Base-by-base conservation (phyloP, 2,329 filamentous ascomycete genomes). In the Microcyclospora pomicola region DNA sequence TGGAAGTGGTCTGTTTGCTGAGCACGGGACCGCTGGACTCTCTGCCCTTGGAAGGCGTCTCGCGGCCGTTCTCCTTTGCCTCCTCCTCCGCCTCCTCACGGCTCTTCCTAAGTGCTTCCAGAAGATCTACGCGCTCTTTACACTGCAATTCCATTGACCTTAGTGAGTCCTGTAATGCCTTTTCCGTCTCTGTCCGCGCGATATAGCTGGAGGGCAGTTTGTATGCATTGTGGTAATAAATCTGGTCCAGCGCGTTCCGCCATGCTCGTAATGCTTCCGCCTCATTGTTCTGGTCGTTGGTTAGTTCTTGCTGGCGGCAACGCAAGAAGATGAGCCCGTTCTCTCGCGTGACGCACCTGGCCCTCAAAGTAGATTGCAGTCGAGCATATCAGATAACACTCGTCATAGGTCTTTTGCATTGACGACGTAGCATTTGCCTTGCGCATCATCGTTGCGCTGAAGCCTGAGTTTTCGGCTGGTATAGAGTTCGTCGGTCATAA, bases 351-450 rank as follows among this genome's bases (percentile, higher is more conserved):
- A 52, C 61, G 47, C 64, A 92, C 86, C 75, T 92, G 81, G 58
- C 80, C 77, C 65, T 98, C 91, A 60, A 94, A 95, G 64, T 94
- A 95, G 37, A 94, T 83, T 30, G 88, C 88, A 2, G 87, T 96
- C 11, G 87, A 95, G 63, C 87, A 95, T 56, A 81, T 86, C 51
- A 95, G 66, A 64, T 94, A 95, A 61, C 82, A 87, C 61, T 96
- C 86, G 66, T 96, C 88, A 65, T 96, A 96, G 39, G 86, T 93
- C 72, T 94, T 95, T 66, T 96, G 88, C 60, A 95, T 76, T 45
- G 77, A 77, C 61, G 81, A 77, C 56, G 77, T 71, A 45, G 69
- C 67, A 14, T 24, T 32, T 56, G 76, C 77, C 59, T 66, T 66
- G 55, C 49, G 46, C 43, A 52, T 45, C 51, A 54, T 54, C 28